These are phyloP conservation scores for Erodium trifolium DNA, from an alignment of 441 rosid species.

Conservation along the genomic window DNA sequence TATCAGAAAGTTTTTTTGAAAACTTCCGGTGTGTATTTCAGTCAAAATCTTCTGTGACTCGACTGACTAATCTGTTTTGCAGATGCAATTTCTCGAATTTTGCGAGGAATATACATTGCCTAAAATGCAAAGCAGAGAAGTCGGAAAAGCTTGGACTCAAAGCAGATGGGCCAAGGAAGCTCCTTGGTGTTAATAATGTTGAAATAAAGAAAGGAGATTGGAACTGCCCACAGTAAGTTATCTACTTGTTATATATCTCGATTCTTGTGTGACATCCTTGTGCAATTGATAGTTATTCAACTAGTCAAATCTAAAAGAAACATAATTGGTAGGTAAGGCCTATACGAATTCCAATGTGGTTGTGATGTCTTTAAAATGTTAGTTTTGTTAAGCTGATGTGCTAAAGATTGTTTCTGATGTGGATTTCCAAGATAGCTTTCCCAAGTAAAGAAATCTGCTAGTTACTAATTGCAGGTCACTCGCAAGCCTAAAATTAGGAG, in stretches of 20 bases:
- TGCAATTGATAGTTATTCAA: neutral
- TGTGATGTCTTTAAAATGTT: neutral
- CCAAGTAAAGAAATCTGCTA: neutral
- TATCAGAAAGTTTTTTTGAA: neutral
- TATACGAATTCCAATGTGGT: neutral
- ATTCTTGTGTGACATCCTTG: neutral
- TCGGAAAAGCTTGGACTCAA: neutral
- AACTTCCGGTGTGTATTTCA: neutral
- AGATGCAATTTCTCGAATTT: neutral
- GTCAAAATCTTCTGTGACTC: no score
- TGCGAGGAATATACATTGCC: neutral
- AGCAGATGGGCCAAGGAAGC: neutral
- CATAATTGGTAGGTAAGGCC: neutral
- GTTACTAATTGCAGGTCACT: neutral
- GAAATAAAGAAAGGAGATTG: slow-evolving; percentile 67
- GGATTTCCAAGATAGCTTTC: neutral
- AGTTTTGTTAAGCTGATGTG: no score
- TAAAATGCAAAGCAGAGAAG: neutral
- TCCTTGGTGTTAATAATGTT: slow-evolving; percentile 23
- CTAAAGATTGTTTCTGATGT: neutral
- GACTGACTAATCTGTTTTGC: neutral
- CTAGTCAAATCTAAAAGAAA: no score
- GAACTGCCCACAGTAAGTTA: slow-evolving; percentile 65
- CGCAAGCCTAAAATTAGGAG: no score
- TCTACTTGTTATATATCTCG: neutral